A percentile compares a stretch with the other conserved stretches of the same genome.
These are phyloP conservation scores for Symbiodinium natans DNA, from an alignment of 73 alveolate genomes.

Conservation along the genomic window DNA sequence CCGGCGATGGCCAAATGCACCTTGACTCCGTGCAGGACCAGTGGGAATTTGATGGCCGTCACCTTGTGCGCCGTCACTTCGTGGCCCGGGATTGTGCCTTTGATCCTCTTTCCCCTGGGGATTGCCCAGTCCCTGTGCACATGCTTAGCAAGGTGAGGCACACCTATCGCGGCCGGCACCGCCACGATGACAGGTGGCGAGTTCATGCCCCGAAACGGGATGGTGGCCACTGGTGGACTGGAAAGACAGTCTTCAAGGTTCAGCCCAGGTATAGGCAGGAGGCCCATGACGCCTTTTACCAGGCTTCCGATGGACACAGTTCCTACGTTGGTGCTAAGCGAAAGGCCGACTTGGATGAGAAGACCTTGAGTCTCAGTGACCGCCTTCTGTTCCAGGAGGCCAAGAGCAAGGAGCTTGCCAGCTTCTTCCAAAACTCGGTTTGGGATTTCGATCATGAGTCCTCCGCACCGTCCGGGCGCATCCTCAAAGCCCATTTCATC, in stretches of 20 bases:
- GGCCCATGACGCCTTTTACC: neutral
- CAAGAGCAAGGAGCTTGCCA: neutral
- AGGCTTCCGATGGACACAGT: neutral
- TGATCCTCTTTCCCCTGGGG: neutral
- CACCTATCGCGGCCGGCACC: neutral
- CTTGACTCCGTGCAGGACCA: neutral
- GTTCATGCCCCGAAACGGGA: neutral
- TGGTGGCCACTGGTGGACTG: neutral
- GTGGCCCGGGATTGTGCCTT: neutral
- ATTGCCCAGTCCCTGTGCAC: neutral
- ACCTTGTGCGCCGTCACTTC: neutral
- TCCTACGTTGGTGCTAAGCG: neutral
- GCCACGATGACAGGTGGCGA: neutral
- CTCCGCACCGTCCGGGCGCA: neutral
- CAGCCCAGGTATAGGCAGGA: no score
- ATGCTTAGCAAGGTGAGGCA: neutral
- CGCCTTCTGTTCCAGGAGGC: neutral
- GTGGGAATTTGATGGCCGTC: neutral
- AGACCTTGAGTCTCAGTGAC: neutral
- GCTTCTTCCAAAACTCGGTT: neutral
- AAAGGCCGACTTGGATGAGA: neutral
- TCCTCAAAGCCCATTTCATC: conserved; percentile 1
- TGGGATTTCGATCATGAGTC: neutral
- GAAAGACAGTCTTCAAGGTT: neutral
- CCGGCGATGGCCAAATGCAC: neutral